Conservation (phyloP, 345 rosid species). For the Jatropha curcas region DNA sequence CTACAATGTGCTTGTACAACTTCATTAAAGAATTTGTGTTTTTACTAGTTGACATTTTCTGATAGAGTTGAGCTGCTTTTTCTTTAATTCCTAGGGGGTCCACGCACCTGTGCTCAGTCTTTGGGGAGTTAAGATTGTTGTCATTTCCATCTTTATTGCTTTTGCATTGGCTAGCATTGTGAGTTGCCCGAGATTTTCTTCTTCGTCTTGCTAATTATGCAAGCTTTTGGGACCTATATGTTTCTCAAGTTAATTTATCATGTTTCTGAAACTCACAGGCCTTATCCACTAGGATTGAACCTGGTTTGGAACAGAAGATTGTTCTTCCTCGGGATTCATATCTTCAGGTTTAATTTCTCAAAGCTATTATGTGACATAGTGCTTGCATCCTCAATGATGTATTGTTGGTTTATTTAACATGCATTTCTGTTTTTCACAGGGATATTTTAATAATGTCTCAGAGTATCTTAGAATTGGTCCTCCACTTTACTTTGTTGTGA, state of each 20-base stretch:
- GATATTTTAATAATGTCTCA: conserved; percentile 76
- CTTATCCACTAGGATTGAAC: conserved; percentile 77
- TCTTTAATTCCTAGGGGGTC: conserved; percentile 54
- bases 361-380: conserved; percentile 2
- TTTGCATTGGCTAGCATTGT: conserved; percentile 78
- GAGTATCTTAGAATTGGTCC: conserved; percentile 92
- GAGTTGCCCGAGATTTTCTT: conserved; percentile 39
- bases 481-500: conserved; percentile 87
- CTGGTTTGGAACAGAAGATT: conserved; percentile 94
- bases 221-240: neutral
- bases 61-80: conserved; percentile 16
- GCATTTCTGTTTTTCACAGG: conserved; percentile 47
- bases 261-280: conserved; percentile 54
- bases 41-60: conserved; percentile 10
- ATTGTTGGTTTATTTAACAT: conserved; percentile 15
- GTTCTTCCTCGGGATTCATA: conserved; percentile 96
- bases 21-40: neutral
- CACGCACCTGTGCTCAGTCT: conserved; percentile 80
- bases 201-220: conserved; percentile 6
- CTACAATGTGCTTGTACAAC: neutral
- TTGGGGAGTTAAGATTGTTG: conserved; percentile 80
- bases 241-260: conserved; percentile 13
- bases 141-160: conserved; percentile 73
- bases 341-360: conserved; percentile 70
- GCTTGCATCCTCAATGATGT: conserved; percentile 8